These are phyloP conservation scores for Aschersonia sp. DNA, from an alignment of 2,329 filamentous ascomycete species.

Conservation along the genomic window DNA sequence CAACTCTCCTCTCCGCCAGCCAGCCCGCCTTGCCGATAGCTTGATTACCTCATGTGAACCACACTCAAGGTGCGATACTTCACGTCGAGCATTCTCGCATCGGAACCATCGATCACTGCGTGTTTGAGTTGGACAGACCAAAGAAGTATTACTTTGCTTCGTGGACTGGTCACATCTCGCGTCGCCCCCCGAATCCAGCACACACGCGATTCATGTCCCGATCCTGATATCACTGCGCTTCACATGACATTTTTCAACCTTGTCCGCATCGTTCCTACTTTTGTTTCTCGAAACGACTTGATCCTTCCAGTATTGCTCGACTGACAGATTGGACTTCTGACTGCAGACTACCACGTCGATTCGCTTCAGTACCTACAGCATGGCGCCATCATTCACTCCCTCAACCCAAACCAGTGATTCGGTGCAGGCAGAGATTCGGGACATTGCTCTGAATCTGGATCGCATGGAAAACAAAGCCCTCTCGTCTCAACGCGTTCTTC, in stretches of 20 bases:
- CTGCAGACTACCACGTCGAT: slow-evolving; percentile 36
- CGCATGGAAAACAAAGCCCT: slow-evolving; percentile 85
- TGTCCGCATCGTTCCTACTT: background rate
- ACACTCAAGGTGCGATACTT: too few relatives aligned
- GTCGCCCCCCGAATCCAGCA: too few relatives aligned
- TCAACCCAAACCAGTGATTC: slow-evolving; percentile 39
- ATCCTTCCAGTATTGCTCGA: background rate
- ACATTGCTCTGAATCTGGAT: slow-evolving; percentile 67
- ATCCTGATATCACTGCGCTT: too few relatives aligned
- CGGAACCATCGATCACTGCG: too few relatives aligned
- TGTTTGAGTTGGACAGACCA: too few relatives aligned
- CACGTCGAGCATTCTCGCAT: too few relatives aligned
- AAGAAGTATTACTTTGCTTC: too few relatives aligned
- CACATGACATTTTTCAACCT: too few relatives aligned
- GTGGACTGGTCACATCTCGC: too few relatives aligned
- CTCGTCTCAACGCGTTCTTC: slow-evolving; percentile 55
- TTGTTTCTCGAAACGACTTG: background rate
- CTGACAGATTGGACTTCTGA: slow-evolving; percentile 7
- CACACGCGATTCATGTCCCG: too few relatives aligned
- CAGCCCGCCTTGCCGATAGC: background rate
- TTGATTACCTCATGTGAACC: too few relatives aligned
- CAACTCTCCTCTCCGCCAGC: too few relatives aligned
- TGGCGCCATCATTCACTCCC: slow-evolving; percentile 44
- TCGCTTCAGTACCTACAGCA: slow-evolving; percentile 46
- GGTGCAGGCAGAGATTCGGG: slow-evolving; percentile 41